Evolutionary conservation across 805 yeast species (phyloP).

Genomic region (Candida piceae): DNA sequence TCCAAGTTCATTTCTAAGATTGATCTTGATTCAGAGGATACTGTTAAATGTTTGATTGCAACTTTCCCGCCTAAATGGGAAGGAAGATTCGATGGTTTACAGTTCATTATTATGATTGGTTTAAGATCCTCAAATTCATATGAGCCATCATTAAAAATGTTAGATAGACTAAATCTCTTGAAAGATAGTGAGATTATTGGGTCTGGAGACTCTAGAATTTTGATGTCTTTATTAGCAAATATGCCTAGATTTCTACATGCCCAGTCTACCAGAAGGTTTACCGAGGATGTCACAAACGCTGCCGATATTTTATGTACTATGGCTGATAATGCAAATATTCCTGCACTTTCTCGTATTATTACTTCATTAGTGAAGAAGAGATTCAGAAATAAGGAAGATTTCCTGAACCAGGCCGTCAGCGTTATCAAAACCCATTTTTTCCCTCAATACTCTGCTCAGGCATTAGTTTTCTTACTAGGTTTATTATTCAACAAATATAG

Average conservation of each 20-base stretch:
- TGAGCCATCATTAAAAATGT: slow-evolving; percentile 67
- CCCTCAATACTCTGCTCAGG: slow-evolving; percentile 68
- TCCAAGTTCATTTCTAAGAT: slow-evolving; percentile 82
- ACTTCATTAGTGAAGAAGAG: slow-evolving; percentile 71
- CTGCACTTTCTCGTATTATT: slow-evolving; percentile 61
- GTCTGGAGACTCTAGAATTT: slow-evolving; percentile 58
- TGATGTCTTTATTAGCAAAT: slow-evolving; percentile 70
- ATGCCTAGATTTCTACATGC: slow-evolving; percentile 84
- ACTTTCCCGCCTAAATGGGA: slow-evolving; percentile 97
- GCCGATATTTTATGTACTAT: slow-evolving; percentile 55
- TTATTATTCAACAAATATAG: slow-evolving; percentile 66
- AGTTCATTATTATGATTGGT: slow-evolving; percentile 74
- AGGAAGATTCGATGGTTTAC: slow-evolving; percentile 86
- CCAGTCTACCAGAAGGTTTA: slow-evolving; percentile 49
- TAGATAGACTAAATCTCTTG: slow-evolving; percentile 64
- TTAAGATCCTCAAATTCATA: slow-evolving; percentile 75
- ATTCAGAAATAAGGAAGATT: slow-evolving; percentile 88
- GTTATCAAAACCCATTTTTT: slow-evolving; percentile 66
- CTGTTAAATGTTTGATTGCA: slow-evolving; percentile 74
- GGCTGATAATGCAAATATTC: slow-evolving; percentile 52
- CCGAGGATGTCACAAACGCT: slow-evolving; percentile 45
- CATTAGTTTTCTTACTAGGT: slow-evolving; percentile 72
- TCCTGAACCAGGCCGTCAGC: slow-evolving; percentile 71
- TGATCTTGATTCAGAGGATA: slow-evolving; percentile 78
- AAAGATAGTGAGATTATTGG: slow-evolving; percentile 76